These are phyloP conservation scores for Thalassiosira mediterranea DNA, from an alignment of 352 stramenopile genomes.

Conservation along the genomic window DNA sequence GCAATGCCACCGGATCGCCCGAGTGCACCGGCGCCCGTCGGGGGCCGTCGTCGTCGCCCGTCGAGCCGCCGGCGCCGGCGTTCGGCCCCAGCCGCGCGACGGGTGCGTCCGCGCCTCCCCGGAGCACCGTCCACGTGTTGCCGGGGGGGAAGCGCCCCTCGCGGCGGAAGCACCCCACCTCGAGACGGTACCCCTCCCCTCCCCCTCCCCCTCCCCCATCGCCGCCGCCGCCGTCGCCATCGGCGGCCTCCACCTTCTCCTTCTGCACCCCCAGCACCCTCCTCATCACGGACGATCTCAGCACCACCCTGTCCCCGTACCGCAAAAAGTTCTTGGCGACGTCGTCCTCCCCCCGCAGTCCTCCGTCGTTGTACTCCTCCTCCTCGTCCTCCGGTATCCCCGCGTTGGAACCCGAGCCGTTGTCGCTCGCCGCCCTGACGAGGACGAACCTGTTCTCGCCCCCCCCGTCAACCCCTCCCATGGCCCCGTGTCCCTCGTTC, in stretches of 20 bases:
- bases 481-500: conserved; percentile 22
- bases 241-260: conserved; percentile 4
- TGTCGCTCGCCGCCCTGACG: conserved; percentile 9
- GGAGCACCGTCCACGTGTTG: conserved; percentile 40
- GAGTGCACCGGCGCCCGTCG: conserved; percentile 49
- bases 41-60: not conserved
- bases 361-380: not conserved
- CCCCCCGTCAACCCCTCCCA: conserved; percentile 13
- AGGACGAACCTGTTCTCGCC: conserved; percentile 40
- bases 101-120: conserved; percentile 30
- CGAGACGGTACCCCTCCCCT: conserved; percentile 2
- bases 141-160: conserved; percentile 34
- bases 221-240: not conserved
- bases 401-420: not conserved
- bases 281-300: conserved; percentile 24
- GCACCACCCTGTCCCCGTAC: conserved; percentile 43
- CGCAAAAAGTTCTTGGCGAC: conserved; percentile 11
- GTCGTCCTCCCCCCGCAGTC: conserved; percentile 9
- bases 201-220: not conserved
- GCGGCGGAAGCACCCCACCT: conserved; percentile 48
- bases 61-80: not conserved
- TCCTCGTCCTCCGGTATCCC: not conserved
- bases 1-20: conserved; percentile 65
- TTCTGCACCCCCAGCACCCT: conserved; percentile 48
- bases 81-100: conserved; percentile 30